Percentiles rank a stretch among this genome's conserved stretches.
Evolutionary conservation across 116 monocot species (phyloP).

Genomic region (Cymodocea nodosa): DNA sequence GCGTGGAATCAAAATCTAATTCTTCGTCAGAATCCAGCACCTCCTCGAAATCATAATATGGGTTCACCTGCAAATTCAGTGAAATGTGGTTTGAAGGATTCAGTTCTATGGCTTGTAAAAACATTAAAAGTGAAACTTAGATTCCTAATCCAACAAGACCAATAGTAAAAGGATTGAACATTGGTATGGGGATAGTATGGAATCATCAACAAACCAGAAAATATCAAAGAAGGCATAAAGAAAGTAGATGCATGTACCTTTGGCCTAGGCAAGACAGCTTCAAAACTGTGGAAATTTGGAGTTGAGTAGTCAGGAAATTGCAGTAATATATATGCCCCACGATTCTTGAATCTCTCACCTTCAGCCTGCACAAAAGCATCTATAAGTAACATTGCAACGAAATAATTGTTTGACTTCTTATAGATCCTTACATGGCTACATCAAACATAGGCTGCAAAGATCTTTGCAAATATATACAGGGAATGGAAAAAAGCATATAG

Average conservation of each 20-base stretch:
- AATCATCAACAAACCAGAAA: too few relatives aligned
- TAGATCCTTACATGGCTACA: too few relatives aligned
- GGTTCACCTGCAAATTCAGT: slow-evolving; percentile 40
- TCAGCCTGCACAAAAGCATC: slow-evolving; percentile 36
- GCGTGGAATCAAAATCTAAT: slow-evolving; percentile 58
- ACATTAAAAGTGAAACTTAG: neutral
- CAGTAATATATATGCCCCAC: slow-evolving; percentile 74
- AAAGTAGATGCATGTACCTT: slow-evolving; percentile 24
- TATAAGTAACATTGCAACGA: neutral
- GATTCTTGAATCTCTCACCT: slow-evolving; percentile 55
- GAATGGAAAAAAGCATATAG: too few relatives aligned
- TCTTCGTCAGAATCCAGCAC: slow-evolving; percentile 97
- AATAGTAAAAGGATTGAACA: neutral
- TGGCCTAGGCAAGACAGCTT: slow-evolving; percentile 77
- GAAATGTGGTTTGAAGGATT: neutral
- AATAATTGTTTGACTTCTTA: neutral
- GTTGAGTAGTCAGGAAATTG: slow-evolving; percentile 60
- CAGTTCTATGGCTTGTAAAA: neutral
- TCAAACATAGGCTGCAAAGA: too few relatives aligned
- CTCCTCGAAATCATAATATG: slow-evolving; percentile 79
- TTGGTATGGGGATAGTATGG: neutral
- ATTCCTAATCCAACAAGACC: neutral
- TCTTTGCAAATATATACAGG: neutral
- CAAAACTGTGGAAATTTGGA: slow-evolving; percentile 68
- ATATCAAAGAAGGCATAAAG: neutral